Evolutionary conservation across 108 stramenopile species (phyloP), one percentile per base, ranked within the genome.

Genomic region (Pseudonitzschia multiseries): DNA sequence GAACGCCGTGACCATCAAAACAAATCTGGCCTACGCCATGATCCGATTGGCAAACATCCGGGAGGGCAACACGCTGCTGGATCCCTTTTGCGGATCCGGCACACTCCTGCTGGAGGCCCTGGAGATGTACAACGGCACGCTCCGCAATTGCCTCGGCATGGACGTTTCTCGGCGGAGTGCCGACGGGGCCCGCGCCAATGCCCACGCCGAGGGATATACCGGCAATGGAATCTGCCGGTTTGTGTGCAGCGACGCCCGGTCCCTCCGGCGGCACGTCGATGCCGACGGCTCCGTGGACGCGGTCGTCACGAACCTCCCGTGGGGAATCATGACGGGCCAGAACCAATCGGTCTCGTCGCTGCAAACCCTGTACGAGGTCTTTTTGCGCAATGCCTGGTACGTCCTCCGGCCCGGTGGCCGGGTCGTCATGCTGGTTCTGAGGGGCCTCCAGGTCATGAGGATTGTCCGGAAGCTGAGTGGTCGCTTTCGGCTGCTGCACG

Each of bases 1-100:
- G 3, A 89, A 89, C 70, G 84, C 81, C 2, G 88, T 89, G 0
- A 89, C 88, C 14, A 84, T 89, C 71, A 89, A 89, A 72, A 84
- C 84, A 8, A 89, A 89, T 56, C 72, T 89, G 31, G 88, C 88
- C 44, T 89, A 89, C 66, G 83, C 77, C 26, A 80, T 89, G 84
- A 63, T 89, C 0, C 86, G 86, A 0, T 75, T 81, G 32, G 88
- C 83, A 8, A 83, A 84, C 60, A 73, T 87, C 0, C 21, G 77
- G 32, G 61, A 57, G 22, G 86, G 86, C 13, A 57, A 84, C 63
- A 65, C 74, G 81, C 65, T 90, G 10, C 69, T 93, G 50, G 92
- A 93, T 80, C 89, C 92, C 0, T 80, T 86, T 66, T 93, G 92
- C 85, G 92, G 92, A 53, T 89, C 88, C 0, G 92, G 92, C 0